Base-by-base conservation (phyloP, 306 rosid species). In the Medicago ruthenica region DNA sequence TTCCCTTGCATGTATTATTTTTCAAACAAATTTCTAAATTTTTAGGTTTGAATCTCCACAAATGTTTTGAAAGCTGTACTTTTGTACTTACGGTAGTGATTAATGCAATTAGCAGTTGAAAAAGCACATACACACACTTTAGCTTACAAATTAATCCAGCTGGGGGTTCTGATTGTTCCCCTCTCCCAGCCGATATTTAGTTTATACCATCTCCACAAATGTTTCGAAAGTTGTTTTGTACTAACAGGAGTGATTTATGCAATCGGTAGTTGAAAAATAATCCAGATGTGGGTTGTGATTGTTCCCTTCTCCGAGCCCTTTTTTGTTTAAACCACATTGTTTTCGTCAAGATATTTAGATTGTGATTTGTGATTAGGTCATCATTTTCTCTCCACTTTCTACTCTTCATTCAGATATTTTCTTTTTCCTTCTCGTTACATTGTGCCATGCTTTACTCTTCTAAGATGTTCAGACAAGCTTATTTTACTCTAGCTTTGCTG, bases 31-130 rank as follows among this genome's bases (percentile, higher is more conserved):
- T 75, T 70, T 13, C 40, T 14, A 17, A 5, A 39, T 50, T 17
- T 20, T 79, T 37, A 9, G 61, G 48, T 41, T 70, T 41, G 13
- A 17, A 11, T 27, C 40, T 47, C 27, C 60, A 24, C 6, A 10
- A 45, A 31, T 51, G 27, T 44, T 69, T 57, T 22, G n/a, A 47
- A 64, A 64, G 50, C 48, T 55, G 64, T 16, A 42, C 61, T 70
- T 70, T 50, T 15, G 42, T 27, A 27, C 74, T 70, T n/a, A 0
- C 0, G 17, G 45, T 45, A 63, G 39, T 44, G 48, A 36, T 76
- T 53, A 22, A 73, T 77, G 61, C 50, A 77, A 14, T 77, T 39
- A 24, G 22, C 50, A 53, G 15, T 66, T 48, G 67, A 67, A 66
- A 75, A 21, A 50, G 42, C 60, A 37, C 31, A 27, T 7, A 3